Percentiles rank a stretch among this genome's conserved stretches.
Evolutionary conservation across 164 flowering plant species (phyloP).

Genomic region (Dillenia suffruticosa): DNA sequence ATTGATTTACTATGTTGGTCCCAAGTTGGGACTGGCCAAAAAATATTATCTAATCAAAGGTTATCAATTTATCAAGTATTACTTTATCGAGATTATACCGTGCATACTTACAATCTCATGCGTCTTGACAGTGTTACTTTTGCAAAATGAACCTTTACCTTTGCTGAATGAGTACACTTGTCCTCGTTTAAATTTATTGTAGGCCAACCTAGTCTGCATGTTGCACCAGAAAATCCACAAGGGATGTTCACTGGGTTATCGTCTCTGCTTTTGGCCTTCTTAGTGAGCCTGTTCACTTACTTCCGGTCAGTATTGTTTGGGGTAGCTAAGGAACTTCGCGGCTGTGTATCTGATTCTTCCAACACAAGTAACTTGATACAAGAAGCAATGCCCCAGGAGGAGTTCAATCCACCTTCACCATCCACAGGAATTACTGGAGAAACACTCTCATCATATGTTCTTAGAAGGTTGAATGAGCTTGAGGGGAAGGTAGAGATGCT

Average conservation of each 20-base stretch:
- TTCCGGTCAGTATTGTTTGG: conserved; percentile 32
- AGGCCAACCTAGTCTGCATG: conserved; percentile 27
- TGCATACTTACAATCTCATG: too few species aligned
- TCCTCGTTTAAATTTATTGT: conserved; percentile 8
- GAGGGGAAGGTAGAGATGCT: conserved; percentile 75
- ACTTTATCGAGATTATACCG: too few species aligned
- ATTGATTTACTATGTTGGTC: too few species aligned
- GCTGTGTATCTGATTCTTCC: conserved; percentile 14
- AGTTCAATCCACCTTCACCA: conserved; percentile 58
- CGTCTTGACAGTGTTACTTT: too few species aligned
- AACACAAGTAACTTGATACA: conserved; percentile 13
- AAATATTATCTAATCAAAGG: too few species aligned
- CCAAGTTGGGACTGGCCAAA: too few species aligned
- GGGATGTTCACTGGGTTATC: conserved; percentile 34
- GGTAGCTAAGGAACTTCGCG: conserved; percentile 44
- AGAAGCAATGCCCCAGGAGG: conserved; percentile 40
- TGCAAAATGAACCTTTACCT: neutral
- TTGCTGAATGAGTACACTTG: neutral
- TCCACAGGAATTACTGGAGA: conserved; percentile 39
- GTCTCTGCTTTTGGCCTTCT: conserved; percentile 45
- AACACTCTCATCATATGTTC: conserved; percentile 47
- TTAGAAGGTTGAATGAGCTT: conserved; percentile 69
- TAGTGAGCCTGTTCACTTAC: conserved; percentile 46
- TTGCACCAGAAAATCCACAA: conserved; percentile 34
- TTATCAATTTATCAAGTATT: too few species aligned